These are phyloP conservation scores for Aspergillus carbonarius DNA, from an alignment of 2,329 filamentous ascomycete genomes.

Conservation along the genomic window DNA sequence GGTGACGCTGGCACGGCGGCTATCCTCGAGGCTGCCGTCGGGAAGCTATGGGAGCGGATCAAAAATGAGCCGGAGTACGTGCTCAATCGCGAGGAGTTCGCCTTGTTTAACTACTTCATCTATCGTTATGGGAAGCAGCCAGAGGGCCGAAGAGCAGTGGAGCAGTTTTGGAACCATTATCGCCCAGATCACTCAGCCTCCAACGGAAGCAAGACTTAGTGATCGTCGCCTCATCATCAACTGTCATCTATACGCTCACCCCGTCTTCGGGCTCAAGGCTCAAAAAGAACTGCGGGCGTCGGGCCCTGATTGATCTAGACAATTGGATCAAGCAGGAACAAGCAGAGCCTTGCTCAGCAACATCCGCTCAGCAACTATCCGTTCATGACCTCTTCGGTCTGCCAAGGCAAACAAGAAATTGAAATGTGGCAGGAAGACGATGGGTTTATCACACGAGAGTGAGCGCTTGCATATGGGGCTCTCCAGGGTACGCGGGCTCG, in stretches of 20 bases:
- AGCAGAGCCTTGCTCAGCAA: neutral
- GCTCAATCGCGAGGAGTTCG: constrained; percentile 74
- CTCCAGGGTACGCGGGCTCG: too few relatives aligned
- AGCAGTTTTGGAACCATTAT: constrained; percentile 56
- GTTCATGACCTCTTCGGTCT: neutral
- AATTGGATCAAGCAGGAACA: neutral
- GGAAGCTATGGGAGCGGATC: constrained; percentile 67
- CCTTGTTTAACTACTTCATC: constrained; percentile 83
- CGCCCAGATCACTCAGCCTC: constrained; percentile 25
- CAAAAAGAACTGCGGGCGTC: neutral
- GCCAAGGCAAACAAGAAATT: neutral
- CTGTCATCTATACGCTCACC: constrained; percentile 3
- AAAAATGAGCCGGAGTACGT: constrained; percentile 68
- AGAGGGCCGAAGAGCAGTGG: constrained; percentile 53
- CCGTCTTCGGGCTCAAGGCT: neutral
- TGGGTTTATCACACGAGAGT: too few relatives aligned
- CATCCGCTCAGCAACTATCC: neutral
- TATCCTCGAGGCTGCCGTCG: constrained; percentile 65
- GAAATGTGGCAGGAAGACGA: neutral
- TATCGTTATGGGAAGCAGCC: constrained; percentile 59
- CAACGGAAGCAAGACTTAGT: constrained; percentile 26
- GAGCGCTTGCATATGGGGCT: neutral
- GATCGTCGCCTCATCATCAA: neutral
- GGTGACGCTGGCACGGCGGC: constrained; percentile 63
- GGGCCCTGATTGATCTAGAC: neutral